Conservation (phyloP, 768 basidiomycete species). For the Flagelloscypha sp. region DNA sequence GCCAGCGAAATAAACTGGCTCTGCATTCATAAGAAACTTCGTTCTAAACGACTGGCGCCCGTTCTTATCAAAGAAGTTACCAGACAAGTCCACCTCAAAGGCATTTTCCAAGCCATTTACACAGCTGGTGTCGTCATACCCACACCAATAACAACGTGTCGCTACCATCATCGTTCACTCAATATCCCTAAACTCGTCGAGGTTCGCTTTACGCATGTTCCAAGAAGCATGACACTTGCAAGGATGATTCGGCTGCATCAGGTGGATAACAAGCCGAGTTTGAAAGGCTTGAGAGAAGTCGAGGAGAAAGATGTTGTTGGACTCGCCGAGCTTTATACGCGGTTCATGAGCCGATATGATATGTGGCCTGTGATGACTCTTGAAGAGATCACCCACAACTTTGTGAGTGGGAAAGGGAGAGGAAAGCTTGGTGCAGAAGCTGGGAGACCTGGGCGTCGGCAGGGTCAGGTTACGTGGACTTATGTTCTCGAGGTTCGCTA, state of each 20-base stretch:
- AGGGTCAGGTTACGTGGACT: conserved; percentile 87
- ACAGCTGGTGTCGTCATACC: conserved; percentile 91
- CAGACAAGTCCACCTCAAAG: conserved; percentile 79
- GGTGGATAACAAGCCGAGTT: conserved; percentile 40
- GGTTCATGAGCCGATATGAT: conserved; percentile 82
- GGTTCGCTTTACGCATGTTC: conserved; percentile 80
- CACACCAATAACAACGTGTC: conserved; percentile 83
- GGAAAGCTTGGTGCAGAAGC: conserved; percentile 38
- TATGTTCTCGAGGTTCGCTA: conserved; percentile 88
- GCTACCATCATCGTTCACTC: conserved; percentile 88
- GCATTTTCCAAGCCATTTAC: conserved; percentile 95
- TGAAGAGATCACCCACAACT: conserved; percentile 80
- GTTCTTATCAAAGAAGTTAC: conserved; percentile 98
- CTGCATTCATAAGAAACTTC: conserved; percentile 94
- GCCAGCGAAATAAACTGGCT: conserved; percentile 95
- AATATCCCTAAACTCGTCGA: conserved; percentile 91
- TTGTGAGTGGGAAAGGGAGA: conserved; percentile 75
- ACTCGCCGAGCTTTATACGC: conserved; percentile 61
- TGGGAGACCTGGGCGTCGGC: conserved; percentile 45
- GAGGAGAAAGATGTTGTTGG: conserved; percentile 65
- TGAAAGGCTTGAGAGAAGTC: conserved; percentile 81
- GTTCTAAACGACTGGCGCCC: conserved; percentile 90
- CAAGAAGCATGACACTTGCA: conserved; percentile 84
- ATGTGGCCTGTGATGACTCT: conserved; percentile 66
- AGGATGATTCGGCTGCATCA: conserved; percentile 77